Evolutionary conservation across 805 yeast species (phyloP), one percentile per base, ranked within the genome.

Genomic region (Candida bentonensis): DNA sequence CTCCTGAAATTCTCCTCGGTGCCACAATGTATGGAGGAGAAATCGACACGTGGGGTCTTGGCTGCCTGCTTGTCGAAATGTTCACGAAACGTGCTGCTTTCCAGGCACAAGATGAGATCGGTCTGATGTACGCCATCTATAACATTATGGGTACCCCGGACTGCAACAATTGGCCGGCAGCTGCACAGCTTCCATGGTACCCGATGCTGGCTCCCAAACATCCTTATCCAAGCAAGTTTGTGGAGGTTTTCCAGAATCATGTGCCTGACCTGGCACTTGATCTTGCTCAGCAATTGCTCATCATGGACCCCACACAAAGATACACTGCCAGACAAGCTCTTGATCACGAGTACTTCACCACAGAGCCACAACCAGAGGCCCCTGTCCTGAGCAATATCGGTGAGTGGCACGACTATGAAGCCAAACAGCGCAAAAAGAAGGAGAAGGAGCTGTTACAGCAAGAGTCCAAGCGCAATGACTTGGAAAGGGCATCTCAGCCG

Each of bases 381-480:
- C 66, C 85, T 30, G 69, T 78, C 44, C 67, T 81, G 50, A 65
- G 69, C 23, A 68, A 69, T n/a, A 61, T 78, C 23, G 66, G 94
- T 2, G 97, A 94, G 60, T 89, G 96, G 92, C 98, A 89, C 58
- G 98, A 89, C 58, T 89, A 82, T 60, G 98, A 89, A 56, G 92
- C 95, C 2, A 87, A 89, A 61, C 80, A 78, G 64, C 73, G 82
- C 53, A 68, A 84, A 49, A 65, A 30, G n/a, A 30, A 30, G 36
- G 36, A 9, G 7, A 30, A 30, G 17, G 36, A 30, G 36, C 17
- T n/a, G n/a, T n/a, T n/a, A n/a, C n/a, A n/a, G n/a, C n/a, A n/a
- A n/a, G n/a, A n/a, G n/a, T n/a, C n/a, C n/a, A n/a, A n/a, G n/a
- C n/a, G n/a, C n/a, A n/a, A n/a, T n/a, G n/a, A n/a, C n/a, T n/a